A percentile compares a stretch with the other conserved stretches of the same genome.
phyloP scores from a whole-genome alignment of 371 early-diverging fungal species.

The Rhizopus stolonifer region DNA sequence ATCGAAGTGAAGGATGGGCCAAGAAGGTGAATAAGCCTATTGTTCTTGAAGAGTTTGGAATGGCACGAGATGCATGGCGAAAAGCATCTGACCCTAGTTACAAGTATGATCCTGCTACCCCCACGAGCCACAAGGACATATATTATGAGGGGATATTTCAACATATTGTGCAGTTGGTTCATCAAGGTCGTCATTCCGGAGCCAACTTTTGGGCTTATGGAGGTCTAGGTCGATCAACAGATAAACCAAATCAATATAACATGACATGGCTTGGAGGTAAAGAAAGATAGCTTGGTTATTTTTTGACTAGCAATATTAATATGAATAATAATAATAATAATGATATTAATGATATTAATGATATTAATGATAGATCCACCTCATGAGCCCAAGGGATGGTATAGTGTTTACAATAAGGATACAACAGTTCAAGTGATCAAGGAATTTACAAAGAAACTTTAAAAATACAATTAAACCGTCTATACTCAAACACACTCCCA shows the following conservation, averaged over 20 bases:
- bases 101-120: slow-evolving; percentile 45
- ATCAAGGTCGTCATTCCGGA: slow-evolving; percentile 25
- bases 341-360: too few relatives aligned
- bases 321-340: too few relatives aligned
- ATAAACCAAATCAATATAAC: slow-evolving; percentile 32
- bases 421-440: slow-evolving; percentile 29
- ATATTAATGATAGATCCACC: too few relatives aligned
- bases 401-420: slow-evolving; percentile 43
- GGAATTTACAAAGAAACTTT: background rate
- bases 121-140: slow-evolving; percentile 45
- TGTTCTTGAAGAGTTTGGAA: slow-evolving; percentile 59
- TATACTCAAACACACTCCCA: background rate
- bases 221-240: slow-evolving; percentile 41
- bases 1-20: slow-evolving; percentile 42
- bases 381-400: slow-evolving; percentile 51
- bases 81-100: slow-evolving; percentile 23
- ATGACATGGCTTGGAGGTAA: slow-evolving; percentile 46
- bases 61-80: slow-evolving; percentile 53
- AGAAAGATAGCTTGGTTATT: background rate
- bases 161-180: slow-evolving; percentile 29
- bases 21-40: slow-evolving; percentile 46
- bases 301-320: too few relatives aligned
- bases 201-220: slow-evolving; percentile 48
- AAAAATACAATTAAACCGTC: background rate
- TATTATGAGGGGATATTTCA: slow-evolving; percentile 45